A percentile compares a stretch with the other conserved stretches of the same genome.
Evolutionary conservation across 2,329 filamentous ascomycete species (phyloP).

Genomic region (Didymellaceae sp.): DNA sequence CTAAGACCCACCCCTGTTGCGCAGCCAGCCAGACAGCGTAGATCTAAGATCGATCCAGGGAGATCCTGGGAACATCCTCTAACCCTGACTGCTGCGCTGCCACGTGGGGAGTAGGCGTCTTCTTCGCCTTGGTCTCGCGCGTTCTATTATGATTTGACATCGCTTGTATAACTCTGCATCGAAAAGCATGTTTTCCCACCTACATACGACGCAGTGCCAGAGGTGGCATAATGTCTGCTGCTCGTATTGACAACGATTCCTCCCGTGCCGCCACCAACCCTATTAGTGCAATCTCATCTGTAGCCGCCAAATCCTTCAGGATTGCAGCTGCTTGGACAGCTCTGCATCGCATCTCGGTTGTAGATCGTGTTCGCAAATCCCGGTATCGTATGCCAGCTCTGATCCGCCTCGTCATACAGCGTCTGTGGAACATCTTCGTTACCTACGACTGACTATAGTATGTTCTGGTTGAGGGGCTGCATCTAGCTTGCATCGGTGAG

Average conservation of each 20-base stretch:
- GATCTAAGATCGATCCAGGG: conserved; percentile 15
- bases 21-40: conserved; percentile 16
- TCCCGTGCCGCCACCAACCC: conserved; percentile 13
- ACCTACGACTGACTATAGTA: too few relatives aligned
- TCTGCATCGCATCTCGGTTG: conserved; percentile 8
- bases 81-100: conserved; percentile 11
- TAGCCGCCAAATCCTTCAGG: conserved; percentile 11
- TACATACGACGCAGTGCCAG: background rate
- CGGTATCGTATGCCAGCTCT: background rate
- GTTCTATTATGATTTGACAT: background rate
- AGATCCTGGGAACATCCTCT: conserved; percentile 16
- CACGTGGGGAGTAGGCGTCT: conserved; percentile 12
- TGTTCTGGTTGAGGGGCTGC: too few relatives aligned
- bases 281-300: conserved; percentile 13
- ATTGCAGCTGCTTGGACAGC: conserved; percentile 9
- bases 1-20: conserved; percentile 17
- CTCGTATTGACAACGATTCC: conserved; percentile 6
- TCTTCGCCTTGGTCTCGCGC: background rate
- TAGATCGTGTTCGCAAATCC: background rate
- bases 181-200: background rate
- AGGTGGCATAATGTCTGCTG: background rate
- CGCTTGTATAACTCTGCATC: background rate
- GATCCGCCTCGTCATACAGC: too few relatives aligned
- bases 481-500: too few relatives aligned
- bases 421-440: too few relatives aligned